phyloP scores from a whole-genome alignment of 1,139 yeast genomes.

The Pichia sp. region DNA sequence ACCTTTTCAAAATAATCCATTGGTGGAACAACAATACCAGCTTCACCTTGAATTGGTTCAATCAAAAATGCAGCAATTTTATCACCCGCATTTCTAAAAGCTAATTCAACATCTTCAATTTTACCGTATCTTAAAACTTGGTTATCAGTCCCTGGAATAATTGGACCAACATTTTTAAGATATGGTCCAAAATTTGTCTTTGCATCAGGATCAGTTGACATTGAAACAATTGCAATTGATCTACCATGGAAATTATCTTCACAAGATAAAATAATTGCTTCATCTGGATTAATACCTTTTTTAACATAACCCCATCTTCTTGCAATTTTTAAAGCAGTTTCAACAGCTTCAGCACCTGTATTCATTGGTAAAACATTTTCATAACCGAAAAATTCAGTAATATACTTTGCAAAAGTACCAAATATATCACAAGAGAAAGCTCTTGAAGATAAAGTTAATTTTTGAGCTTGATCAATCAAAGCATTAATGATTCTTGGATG shows the following conservation, averaged over 20 bases:
- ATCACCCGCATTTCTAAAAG: conserved; percentile 79
- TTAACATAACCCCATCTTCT: conserved; percentile 95
- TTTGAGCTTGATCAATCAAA: conserved; percentile 78
- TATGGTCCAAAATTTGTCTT: conserved; percentile 88
- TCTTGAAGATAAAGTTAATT: conserved; percentile 79
- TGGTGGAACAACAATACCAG: conserved; percentile 95
- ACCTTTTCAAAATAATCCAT: conserved; percentile 70
- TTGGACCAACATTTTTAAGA: conserved; percentile 63
- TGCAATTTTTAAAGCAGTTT: conserved; percentile 88
- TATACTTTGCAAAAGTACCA: conserved; percentile 79
- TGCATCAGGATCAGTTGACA: conserved; percentile 96
- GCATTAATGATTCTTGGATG: conserved; percentile 90
- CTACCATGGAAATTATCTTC: conserved; percentile 95
- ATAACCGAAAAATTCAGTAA: conserved; percentile 83
- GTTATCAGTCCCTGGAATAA: conserved; percentile 42
- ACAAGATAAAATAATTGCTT: conserved; percentile 85
- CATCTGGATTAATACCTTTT: conserved; percentile 74
- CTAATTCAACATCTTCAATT: conserved; percentile 80
- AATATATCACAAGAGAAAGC: conserved; percentile 90
- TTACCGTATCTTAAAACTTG: conserved; percentile 66
- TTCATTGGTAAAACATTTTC: conserved; percentile 97
- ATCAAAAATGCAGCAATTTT: conserved; percentile 85
- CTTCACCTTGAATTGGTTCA: conserved; percentile 98
- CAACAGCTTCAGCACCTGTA: conserved; percentile 99
- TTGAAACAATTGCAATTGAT: conserved; percentile 89